phyloP scores from a whole-genome alignment of 371 early-diverging fungal species.

The Blyttiomyces sp. region DNA sequence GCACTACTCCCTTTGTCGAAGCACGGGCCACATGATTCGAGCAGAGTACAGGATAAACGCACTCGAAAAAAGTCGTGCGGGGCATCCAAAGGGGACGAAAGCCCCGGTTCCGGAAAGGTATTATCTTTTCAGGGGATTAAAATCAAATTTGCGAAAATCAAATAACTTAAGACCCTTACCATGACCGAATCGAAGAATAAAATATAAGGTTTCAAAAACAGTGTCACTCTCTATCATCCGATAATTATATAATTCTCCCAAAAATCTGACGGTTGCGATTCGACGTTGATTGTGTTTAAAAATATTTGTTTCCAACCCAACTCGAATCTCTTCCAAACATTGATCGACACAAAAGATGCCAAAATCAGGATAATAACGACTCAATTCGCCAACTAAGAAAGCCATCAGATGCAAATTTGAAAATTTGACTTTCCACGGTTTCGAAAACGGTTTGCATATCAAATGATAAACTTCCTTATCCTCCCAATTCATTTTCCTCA shows the following conservation, averaged over 20 bases:
- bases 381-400: constrained; percentile 72
- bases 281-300: constrained; percentile 89
- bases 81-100: constrained; percentile 69
- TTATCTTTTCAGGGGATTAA: constrained; percentile 50
- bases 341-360: constrained; percentile 81
- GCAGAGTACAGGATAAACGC: constrained; percentile 78
- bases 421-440: constrained; percentile 90
- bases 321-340: constrained; percentile 82
- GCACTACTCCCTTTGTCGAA: constrained; percentile 71
- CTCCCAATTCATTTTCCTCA: constrained; percentile 89
- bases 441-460: constrained; percentile 63
- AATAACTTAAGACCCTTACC: constrained; percentile 28
- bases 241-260: constrained; percentile 90
- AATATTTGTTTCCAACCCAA: constrained; percentile 84
- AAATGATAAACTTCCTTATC: constrained; percentile 48
- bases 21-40: constrained; percentile 85
- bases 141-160: neutral
- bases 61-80: constrained; percentile 92
- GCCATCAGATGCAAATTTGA: constrained; percentile 81
- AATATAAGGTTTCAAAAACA: constrained; percentile 82
- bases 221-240: constrained; percentile 75
- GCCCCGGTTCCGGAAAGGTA: constrained; percentile 68
- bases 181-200: constrained; percentile 82
- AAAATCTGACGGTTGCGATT: constrained; percentile 72
- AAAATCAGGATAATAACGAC: constrained; percentile 80